Conservation (phyloP, 1,284 basidiomycete genomes). For the Tilletia horrida region DNA sequence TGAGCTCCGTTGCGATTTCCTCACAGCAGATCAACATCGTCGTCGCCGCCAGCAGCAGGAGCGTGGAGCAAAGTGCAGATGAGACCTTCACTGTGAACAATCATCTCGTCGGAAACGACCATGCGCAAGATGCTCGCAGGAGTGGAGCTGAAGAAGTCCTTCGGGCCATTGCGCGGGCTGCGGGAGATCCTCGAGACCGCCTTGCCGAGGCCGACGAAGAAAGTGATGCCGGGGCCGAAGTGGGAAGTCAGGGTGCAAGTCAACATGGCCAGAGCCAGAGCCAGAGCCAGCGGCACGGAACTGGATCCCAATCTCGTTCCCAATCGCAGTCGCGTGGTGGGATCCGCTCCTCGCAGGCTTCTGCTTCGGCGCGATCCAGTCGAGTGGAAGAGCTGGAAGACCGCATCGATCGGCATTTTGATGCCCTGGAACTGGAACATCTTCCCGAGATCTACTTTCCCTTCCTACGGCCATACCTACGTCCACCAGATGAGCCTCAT, state of each 20-base stretch:
- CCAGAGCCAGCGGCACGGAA: not conserved
- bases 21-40: constrained; percentile 1
- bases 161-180: not conserved
- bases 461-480: constrained; percentile 1
- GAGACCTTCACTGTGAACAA: no score
- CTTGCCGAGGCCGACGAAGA: constrained; percentile 1
- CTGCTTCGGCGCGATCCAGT: not conserved
- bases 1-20: not conserved
- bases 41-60: not conserved
- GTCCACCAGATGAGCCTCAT: not conserved
- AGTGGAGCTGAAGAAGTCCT: constrained; percentile 7
- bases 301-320: no score
- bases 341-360: not conserved
- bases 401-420: not conserved
- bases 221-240: not conserved
- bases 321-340: no score
- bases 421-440: not conserved
- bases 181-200: not conserved
- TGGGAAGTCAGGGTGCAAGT: no score
- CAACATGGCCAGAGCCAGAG: no score
- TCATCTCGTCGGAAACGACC: not conserved
- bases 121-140: not conserved
- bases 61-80: no score
- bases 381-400: constrained; percentile 2
- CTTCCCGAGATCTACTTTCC: not conserved